phyloP scores from a whole-genome alignment of 139 green algal genomes.

The Desmodesmus armatus region DNA sequence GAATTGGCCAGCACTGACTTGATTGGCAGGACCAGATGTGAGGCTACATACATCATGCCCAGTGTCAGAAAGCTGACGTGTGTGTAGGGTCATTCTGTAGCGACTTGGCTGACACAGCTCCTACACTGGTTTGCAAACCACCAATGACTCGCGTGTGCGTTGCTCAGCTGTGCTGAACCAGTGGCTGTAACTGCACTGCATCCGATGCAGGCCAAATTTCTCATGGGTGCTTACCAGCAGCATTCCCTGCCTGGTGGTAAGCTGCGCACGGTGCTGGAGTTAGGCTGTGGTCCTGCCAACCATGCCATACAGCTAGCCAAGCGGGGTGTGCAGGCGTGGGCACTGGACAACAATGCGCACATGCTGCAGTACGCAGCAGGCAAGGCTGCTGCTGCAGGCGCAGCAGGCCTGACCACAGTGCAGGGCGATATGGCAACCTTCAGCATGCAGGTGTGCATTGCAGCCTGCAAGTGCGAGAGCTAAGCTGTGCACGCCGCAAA shows the following conservation, averaged over 20 bases:
- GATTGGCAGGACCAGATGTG: too few relatives aligned
- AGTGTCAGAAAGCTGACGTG: too few relatives aligned
- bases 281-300: conserved; percentile 58
- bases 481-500: too few relatives aligned
- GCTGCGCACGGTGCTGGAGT: conserved; percentile 53
- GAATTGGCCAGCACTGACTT: neutral
- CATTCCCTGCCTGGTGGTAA: conserved; percentile 24
- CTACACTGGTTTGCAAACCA: too few relatives aligned
- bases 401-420: conserved; percentile 23
- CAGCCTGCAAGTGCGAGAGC: too few relatives aligned
- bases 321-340: conserved; percentile 39
- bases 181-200: too few relatives aligned
- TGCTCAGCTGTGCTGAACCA: conserved; percentile 12
- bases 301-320: conserved; percentile 56
- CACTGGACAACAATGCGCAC: conserved; percentile 44
- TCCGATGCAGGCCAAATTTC: conserved; percentile 51
- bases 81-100: too few relatives aligned
- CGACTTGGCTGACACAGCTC: too few relatives aligned
- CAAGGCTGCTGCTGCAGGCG: conserved; percentile 17
- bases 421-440: conserved; percentile 59
- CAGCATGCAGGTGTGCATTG: conserved; percentile 29
- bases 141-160: too few relatives aligned
- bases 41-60: neutral
- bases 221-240: conserved; percentile 51
- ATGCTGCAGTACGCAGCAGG: conserved; percentile 56